Evolutionary conservation across 192 early-diverging fungal species (phyloP).

Genomic region (Backusella morwellensis): DNA sequence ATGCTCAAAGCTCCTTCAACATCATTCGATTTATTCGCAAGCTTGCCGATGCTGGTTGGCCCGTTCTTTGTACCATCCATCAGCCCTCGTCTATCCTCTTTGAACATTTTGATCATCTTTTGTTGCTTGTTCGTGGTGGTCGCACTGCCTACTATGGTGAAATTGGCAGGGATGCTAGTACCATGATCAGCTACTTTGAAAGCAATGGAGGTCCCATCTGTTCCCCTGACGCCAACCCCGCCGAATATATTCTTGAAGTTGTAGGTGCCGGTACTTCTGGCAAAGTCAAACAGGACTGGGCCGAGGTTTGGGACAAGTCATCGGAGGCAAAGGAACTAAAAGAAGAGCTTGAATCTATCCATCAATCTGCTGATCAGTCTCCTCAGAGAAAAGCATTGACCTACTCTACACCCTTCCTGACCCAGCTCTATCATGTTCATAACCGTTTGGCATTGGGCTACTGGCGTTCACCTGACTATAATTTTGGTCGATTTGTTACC

Average conservation of each 20-base stretch:
- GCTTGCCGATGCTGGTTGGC: conserved; percentile 62
- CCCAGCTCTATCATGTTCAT: conserved; percentile 60
- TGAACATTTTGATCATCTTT: conserved; percentile 79
- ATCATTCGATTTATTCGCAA: conserved; percentile 71
- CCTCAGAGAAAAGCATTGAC: conserved; percentile 23
- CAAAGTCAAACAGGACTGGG: conserved; percentile 58
- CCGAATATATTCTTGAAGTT: conserved; percentile 84
- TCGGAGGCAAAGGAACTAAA: conserved; percentile 40
- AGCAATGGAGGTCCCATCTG: conserved; percentile 64
- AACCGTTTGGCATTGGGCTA: conserved; percentile 63
- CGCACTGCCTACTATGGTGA: conserved; percentile 81
- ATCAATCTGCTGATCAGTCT: conserved; percentile 37
- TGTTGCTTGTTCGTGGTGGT: conserved; percentile 78
- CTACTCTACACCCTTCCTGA: conserved; percentile 42
- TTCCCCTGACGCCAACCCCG: conserved; percentile 70
- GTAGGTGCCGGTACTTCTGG: conserved; percentile 59
- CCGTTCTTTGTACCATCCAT: conserved; percentile 82
- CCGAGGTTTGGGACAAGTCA: conserved; percentile 66
- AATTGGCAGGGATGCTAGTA: conserved; percentile 63
- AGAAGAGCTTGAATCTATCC: conserved; percentile 54
- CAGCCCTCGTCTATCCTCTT: conserved; percentile 82
- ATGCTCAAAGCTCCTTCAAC: conserved; percentile 76
- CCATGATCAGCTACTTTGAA: conserved; percentile 74
- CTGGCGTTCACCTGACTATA: conserved; percentile 75
- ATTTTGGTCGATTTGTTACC: conserved; percentile 64